Evolutionary conservation across 2,329 filamentous ascomycete genomes (phyloP), one percentile per base, ranked within the genome.

Genomic region (Colletotrichum kahawae): DNA sequence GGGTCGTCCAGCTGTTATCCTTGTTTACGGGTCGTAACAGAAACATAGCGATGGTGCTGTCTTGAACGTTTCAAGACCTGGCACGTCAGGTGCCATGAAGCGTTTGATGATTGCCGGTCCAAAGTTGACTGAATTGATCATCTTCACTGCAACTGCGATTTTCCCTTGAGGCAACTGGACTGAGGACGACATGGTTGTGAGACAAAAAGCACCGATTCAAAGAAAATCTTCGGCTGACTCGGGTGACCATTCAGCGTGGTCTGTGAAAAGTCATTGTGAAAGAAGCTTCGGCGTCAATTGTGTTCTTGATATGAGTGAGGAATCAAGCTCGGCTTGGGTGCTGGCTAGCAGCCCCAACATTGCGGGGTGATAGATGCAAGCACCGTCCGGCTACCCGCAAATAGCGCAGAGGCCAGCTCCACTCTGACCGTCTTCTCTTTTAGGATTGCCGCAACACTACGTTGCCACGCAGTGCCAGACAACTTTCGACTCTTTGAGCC

Each of bases 101-200:
- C 84, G 79, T 5, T 83, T 76, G 10, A 85, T 75, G 29, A 84
- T 81, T 7, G 84, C 81, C 5, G 84, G 84, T 0, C 84, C 84
- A 69, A 85, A 85, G 34, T 85, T 84, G 27, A 84, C 83, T 0
- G 84, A 80, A 60, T 84, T 85, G 33, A 86, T 85, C 51, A 86
- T 77, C 71, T 78, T 83, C 27, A 83, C 81, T 2, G 51, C 54
- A 29, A 81, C 69, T n/a, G 76, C 74, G 29, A 78, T 57, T 43
- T 60, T n/a, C 18, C 79, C 79, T 1, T 74, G 27, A 13, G 79
- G 79, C 18, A 81, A 21, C 27, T 54, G 64, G n/a, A 63, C 59
- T 18, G 18, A 9, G 31, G 59, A 57, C 16, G 59, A 63, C 18
- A 34, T 38, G 27, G 31, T n/a, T 29, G 24, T 57, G 54, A 18